Base-by-base conservation (phyloP, 1,284 basidiomycete genomes). In the Ustilago sp. region DNA sequence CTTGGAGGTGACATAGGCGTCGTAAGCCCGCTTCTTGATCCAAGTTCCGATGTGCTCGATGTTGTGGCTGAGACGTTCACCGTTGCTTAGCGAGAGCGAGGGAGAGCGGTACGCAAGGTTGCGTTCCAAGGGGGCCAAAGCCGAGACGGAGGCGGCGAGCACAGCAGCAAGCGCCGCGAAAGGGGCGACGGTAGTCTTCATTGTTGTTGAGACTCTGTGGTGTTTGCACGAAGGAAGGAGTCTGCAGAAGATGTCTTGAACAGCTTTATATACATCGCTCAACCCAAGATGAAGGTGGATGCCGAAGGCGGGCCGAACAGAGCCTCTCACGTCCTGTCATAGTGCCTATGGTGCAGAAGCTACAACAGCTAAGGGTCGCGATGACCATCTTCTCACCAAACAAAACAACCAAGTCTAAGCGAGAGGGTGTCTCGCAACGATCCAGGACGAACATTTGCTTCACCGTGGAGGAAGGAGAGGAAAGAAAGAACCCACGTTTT, bases 81-180 rank as follows among this genome's bases (percentile, higher is more conserved):
- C 61, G 51, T 68, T 64, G 63, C 67, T 59, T 15, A 76, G n/a
- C 15, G 68, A 63, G 41, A 70, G 54, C 50, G 76, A 72, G 13
- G 79, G 79, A 35, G 79, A 77, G 36, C 77, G 77, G 68, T 80
- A 80, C 56, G 79, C 79, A 12, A 80, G 58, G 58, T 80, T 80
- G 55, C 77, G 77, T 64, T 79, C 63, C 55, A 79, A 68, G 1
- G 77, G 77, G 4, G 74, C 58, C 43, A 79, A 51, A 6, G 74
- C 77, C 36, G 74, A 57, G 23, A 76, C 77, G 53, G 66, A 72
- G 36, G 52, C 70, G 34, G 56, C 52, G 55, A 74, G 48, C 28
- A 63, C 72, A 35, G 65, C 56, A 38, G 63, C 72, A 11, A 74
- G 60, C 8, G 67, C 63, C 50, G 67, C 67, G 23, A 69, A 63